Percentiles rank a stretch among this genome's conserved stretches.
phyloP scores from a whole-genome alignment of 2,329 filamentous ascomycete species.

The Sarocladium kiliense region DNA sequence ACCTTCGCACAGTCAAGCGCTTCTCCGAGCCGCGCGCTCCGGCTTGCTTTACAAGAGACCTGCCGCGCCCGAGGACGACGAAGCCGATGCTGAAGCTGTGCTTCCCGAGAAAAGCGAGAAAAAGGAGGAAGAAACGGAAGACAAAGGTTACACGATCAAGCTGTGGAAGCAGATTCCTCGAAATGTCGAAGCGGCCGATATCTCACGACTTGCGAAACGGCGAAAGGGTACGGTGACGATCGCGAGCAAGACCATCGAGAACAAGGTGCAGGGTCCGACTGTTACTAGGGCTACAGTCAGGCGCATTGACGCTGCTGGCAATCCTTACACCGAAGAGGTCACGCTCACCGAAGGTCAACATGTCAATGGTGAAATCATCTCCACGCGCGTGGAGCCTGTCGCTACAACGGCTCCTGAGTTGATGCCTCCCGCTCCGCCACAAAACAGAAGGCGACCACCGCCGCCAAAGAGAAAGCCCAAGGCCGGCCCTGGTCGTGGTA shows the following conservation, averaged over 20 bases:
- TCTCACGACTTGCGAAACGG: slow-evolving; percentile 56
- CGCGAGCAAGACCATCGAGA: slow-evolving; percentile 45
- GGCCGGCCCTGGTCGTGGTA: slow-evolving; percentile 67
- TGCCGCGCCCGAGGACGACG: slow-evolving; percentile 55
- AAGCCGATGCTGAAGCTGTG: slow-evolving; percentile 42
- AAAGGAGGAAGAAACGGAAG: slow-evolving; percentile 56
- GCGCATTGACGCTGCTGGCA: slow-evolving; percentile 71
- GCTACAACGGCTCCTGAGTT: slow-evolving; percentile 48
- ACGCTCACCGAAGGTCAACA: slow-evolving; percentile 73
- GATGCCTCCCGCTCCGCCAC: slow-evolving; percentile 24
- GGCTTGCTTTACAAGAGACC: slow-evolving; percentile 71
- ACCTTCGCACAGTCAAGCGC: slow-evolving; percentile 72
- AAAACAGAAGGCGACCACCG: slow-evolving; percentile 58
- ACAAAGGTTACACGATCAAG: slow-evolving; percentile 49
- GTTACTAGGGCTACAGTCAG: slow-evolving; percentile 77
- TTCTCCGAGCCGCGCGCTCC: slow-evolving; percentile 75
- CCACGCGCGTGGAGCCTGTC: slow-evolving; percentile 49
- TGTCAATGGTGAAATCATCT: slow-evolving; percentile 76
- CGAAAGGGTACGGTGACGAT: slow-evolving; percentile 57
- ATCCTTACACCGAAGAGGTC: slow-evolving; percentile 78
- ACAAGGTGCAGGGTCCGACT: slow-evolving; percentile 43
- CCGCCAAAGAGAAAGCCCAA: slow-evolving; percentile 79
- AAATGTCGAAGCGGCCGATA: slow-evolving; percentile 46
- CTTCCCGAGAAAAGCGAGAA: slow-evolving; percentile 50
- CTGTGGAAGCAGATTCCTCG: slow-evolving; percentile 59